Evolutionary conservation across 2,329 filamentous ascomycete genomes (phyloP).

Genomic region (Paecilomyces niveus): DNA sequence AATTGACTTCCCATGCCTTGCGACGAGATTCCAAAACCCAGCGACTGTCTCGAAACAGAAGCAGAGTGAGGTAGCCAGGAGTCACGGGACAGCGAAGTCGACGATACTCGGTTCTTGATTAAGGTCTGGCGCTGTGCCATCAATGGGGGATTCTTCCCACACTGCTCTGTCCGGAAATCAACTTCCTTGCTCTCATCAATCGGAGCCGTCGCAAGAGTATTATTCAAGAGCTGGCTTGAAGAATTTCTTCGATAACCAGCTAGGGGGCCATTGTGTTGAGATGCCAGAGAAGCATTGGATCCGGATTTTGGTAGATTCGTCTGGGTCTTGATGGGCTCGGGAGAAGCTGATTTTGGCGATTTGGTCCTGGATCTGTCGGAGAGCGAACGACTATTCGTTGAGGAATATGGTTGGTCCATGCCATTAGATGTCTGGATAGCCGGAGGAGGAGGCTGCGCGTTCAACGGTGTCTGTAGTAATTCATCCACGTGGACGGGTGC

Average conservation of each 20-base stretch:
- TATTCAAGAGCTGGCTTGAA: conserved; percentile 16
- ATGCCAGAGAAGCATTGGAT: neutral
- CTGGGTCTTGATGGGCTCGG: neutral
- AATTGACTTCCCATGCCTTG: conserved; percentile 6
- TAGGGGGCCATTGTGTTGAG: neutral
- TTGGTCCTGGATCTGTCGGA: conserved; percentile 8
- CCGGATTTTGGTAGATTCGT: conserved; percentile 1
- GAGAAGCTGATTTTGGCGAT: neutral
- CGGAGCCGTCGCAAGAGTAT: conserved; percentile 7
- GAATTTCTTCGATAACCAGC: conserved; percentile 7
- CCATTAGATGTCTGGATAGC: conserved; percentile 16
- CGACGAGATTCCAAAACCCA: conserved; percentile 9
- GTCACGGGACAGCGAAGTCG: conserved; percentile 26
- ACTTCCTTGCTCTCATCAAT: conserved; percentile 8
- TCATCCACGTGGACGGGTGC: conserved; percentile 59
- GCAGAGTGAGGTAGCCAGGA: conserved; percentile 21
- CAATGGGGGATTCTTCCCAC: conserved; percentile 37
- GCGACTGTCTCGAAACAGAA: conserved; percentile 16
- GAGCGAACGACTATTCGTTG: conserved; percentile 10
- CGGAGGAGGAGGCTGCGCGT: conserved; percentile 39
- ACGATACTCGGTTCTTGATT: conserved; percentile 34
- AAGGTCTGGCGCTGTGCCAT: conserved; percentile 50
- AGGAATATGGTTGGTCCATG: conserved; percentile 5
- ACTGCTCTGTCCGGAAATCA: conserved; percentile 12
- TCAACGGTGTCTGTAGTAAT: conserved; percentile 57